phyloP scores from a whole-genome alignment of 208 protist species.

The Acanthamoeba triangularis region DNA sequence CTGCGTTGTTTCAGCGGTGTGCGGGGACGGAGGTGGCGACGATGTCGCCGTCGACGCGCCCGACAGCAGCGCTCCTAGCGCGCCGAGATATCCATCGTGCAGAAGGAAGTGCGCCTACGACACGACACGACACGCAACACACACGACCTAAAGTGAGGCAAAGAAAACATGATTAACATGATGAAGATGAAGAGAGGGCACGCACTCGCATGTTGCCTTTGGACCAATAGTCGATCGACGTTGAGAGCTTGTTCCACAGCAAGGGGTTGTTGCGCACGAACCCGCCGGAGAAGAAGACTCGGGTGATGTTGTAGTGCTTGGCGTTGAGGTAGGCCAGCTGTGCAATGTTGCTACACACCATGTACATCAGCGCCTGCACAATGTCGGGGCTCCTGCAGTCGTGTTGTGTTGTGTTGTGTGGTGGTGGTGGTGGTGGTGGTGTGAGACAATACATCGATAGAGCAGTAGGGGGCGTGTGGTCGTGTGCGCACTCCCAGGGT shows the following conservation, averaged over 20 bases:
- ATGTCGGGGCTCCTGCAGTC: slow-evolving; percentile 16
- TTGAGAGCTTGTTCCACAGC: slow-evolving; percentile 31
- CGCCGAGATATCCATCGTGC: slow-evolving; percentile 63
- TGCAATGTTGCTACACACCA: slow-evolving; percentile 69
- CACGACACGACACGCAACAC: too few relatives aligned
- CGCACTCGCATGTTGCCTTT: slow-evolving; percentile 60
- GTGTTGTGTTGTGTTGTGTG: not conserved
- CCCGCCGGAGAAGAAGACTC: slow-evolving; percentile 54
- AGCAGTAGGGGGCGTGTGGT: not conserved
- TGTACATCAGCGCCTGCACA: slow-evolving; percentile 42
- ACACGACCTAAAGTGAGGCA: not conserved
- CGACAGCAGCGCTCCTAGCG: slow-evolving; percentile 50
- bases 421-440: too few relatives aligned
- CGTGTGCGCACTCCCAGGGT: not conserved
- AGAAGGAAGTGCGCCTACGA: slow-evolving; percentile 57
- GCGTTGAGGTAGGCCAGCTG: slow-evolving; percentile 72
- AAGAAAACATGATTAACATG: too few relatives aligned
- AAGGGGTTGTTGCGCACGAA: slow-evolving; percentile 70
- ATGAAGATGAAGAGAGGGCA: not conserved
- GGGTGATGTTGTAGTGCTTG: slow-evolving; percentile 37
- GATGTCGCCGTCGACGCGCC: not conserved
- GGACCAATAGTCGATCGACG: slow-evolving; percentile 63
- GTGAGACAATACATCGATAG: not conserved
- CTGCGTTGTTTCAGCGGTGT: not conserved
- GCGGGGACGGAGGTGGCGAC: not conserved